phyloP scores from a whole-genome alignment of 805 yeast species.

The Yarrowia hollandica region DNA sequence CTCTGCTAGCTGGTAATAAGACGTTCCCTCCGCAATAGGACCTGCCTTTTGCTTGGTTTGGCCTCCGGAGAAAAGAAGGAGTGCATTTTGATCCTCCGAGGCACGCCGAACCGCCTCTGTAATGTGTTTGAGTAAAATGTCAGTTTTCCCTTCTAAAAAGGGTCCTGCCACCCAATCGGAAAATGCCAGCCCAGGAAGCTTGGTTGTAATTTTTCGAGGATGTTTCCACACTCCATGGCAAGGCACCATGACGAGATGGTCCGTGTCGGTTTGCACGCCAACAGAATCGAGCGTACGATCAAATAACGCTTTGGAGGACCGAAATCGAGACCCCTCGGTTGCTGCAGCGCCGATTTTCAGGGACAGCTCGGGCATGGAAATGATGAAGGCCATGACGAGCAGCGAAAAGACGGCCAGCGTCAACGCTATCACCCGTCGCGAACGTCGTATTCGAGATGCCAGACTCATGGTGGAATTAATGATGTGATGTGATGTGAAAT shows the following conservation, averaged over 20 bases:
- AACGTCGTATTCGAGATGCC: constrained; percentile 3
- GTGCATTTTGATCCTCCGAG: neutral
- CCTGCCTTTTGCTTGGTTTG: constrained; percentile 3
- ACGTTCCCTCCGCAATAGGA: constrained; percentile 13
- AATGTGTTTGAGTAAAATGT: constrained; percentile 15
- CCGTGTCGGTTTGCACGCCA: neutral
- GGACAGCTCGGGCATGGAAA: neutral
- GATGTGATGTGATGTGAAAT: neutral
- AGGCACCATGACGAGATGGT: constrained; percentile 21
- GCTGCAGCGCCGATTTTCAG: neutral
- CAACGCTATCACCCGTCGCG: neutral
- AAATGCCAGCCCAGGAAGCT: constrained; percentile 3
- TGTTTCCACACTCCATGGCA: constrained; percentile 23
- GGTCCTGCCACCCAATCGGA: constrained; percentile 17
- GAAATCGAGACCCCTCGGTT: neutral
- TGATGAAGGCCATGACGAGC: constrained; percentile 10
- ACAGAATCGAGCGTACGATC: neutral
- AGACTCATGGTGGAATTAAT: neutral
- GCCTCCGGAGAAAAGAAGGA: constrained; percentile 22
- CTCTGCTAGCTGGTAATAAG: constrained; percentile 8
- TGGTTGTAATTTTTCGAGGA: neutral
- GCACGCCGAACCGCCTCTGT: neutral
- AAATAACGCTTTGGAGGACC: neutral
- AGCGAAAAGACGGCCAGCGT: constrained; percentile 1
- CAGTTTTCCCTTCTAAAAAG: constrained; percentile 12